Evolutionary conservation across 129 eudicot species (phyloP), one percentile per base, ranked within the genome.

Genomic region (Pittosporum tobira): DNA sequence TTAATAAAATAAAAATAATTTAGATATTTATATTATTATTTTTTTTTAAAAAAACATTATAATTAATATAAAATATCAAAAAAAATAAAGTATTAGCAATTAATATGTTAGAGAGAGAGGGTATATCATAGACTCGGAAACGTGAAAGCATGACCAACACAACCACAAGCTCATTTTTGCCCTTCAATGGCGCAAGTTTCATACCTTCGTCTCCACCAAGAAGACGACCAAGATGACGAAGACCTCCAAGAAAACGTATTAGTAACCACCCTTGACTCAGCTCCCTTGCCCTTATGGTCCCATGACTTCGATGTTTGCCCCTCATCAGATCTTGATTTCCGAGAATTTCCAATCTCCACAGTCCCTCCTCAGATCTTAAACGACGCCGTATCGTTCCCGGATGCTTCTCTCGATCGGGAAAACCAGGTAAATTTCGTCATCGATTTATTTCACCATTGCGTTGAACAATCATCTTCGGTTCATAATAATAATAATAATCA

Each of bases 121-220:
- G n/a, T n/a, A n/a, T n/a, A n/a, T n/a, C n/a, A n/a, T n/a, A n/a
- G n/a, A n/a, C n/a, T n/a, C n/a, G n/a, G n/a, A n/a, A n/a, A n/a
- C n/a, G n/a, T n/a, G n/a, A n/a, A n/a, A n/a, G n/a, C n/a, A n/a
- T n/a, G n/a, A n/a, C n/a, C n/a, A n/a, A n/a, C n/a, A n/a, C n/a
- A n/a, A n/a, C n/a, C 38, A 0, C 10, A 34, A 6, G 6, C 12
- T 34, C 13, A 34, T 6, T 7, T 34, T 34, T 34, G 10, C 1
- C n/a, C 71, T 49, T 65, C 62, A 77, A 77, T 81, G 88, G 84
- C 88, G 62, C 71, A 77, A 59, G 71, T 44, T n/a, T 62, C 79
- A 1, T 51, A 22, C 79, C 66, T 63, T 51, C 71, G 50, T 28
- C 57, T 74, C 19, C 68, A 65, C 20, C 64, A 57, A 25, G 70